Evolutionary conservation across 83 land plant species (phyloP), one percentile per base, ranked within the genome.

Genomic region (Picea mariana): DNA sequence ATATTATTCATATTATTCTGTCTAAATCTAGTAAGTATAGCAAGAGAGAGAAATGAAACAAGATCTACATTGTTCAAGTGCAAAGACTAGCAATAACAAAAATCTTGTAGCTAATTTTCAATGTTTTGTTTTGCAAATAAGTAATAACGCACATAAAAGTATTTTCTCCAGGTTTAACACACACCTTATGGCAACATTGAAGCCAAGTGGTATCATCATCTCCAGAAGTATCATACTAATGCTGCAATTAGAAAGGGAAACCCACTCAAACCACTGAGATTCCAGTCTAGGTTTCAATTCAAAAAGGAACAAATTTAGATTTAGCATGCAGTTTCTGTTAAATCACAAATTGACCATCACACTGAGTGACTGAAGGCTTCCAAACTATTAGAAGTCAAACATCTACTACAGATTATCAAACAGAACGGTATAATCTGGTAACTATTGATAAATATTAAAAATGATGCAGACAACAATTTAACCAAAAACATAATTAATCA

Each of bases 151-250:
- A 21, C 26, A 73, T 44, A 44, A 73, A 73, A 73, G 21, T 47
- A 71, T 73, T 42, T 73, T 73, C 16, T 55, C 3, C 26, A 44
- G 77, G 13, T 73, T 44, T 73, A 47, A 73, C 59, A 78, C 71
- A 67, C 38, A 78, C 80, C 80, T 78, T 78, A 61, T 26, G 42
- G 80, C 65, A 27, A 78, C 65, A 27, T 16, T 49, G 47, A 78
- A 78, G 62, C 65, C 80, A 60, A 59, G 65, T 26, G 80, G 80
- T 61, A 78, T 34, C 80, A 78, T 78, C 80, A 59, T 24, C 80
- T 78, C 80, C 80, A 78, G 18, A 3, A 58, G 40, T 58, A 78
- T 78, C 65, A 78, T 58, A 61, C 59, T 78, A 31, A 78, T 78
- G 80, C 80, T 78, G 65, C 65, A 59, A 78, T 60, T 61, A 58